Conservation (phyloP, 805 yeast genomes). For the Candida cerambycidarum region DNA sequence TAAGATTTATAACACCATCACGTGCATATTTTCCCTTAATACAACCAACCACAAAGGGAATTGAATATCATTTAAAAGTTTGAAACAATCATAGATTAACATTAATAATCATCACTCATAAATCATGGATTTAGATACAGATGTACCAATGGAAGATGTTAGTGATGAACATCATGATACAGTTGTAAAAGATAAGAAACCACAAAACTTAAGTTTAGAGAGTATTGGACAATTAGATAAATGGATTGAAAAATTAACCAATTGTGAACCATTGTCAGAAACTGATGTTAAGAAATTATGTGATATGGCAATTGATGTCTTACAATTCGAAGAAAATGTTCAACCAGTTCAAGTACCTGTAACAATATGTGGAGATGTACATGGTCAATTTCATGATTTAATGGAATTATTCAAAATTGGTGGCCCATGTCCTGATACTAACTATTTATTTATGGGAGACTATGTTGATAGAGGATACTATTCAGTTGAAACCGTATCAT, state of each 20-base stretch:
- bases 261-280: slow-evolving; percentile 81
- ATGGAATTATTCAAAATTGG: slow-evolving; percentile 93
- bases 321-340: slow-evolving; percentile 89
- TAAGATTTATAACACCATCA: neutral
- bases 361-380: slow-evolving; percentile 96
- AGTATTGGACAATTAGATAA: slow-evolving; percentile 72
- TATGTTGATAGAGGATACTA: slow-evolving; percentile 90
- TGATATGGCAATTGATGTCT: slow-evolving; percentile 86
- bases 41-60: slow-evolving; percentile 1
- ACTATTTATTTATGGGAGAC: slow-evolving; percentile 53
- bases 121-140: slow-evolving; percentile 75
- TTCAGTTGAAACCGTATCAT: slow-evolving; percentile 89
- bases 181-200: slow-evolving; percentile 16
- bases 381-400: slow-evolving; percentile 93
- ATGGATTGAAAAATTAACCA: slow-evolving; percentile 79
- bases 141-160: slow-evolving; percentile 84
- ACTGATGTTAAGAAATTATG: slow-evolving; percentile 77
- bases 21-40: neutral
- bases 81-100: neutral
- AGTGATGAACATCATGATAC: slow-evolving; percentile 40
- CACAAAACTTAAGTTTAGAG: slow-evolving; percentile 32
- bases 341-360: slow-evolving; percentile 96
- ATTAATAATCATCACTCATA: neutral
- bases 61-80: neutral
- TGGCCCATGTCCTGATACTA: slow-evolving; percentile 52